Percentiles rank a stretch among this genome's conserved stretches.
Conservation (phyloP, 164 flowering plant species). For the Dillenia turbinata region DNA sequence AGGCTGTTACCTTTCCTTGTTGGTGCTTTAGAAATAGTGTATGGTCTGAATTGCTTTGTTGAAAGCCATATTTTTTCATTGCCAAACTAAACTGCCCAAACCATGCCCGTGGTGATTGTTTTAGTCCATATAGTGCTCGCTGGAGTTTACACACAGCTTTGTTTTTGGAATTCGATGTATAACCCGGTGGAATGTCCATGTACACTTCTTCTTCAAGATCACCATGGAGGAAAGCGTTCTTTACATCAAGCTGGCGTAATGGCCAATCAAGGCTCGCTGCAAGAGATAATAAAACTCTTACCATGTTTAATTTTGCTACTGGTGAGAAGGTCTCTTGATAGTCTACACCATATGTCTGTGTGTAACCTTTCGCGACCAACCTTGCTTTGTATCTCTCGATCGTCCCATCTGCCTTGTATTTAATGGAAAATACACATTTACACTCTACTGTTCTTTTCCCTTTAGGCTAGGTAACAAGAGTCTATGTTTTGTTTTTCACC, state of each 20-base stretch:
- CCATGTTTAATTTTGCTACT: too few relatives aligned
- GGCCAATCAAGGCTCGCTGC: conserved; percentile 4
- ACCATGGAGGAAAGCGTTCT: not conserved
- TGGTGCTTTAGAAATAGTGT: not conserved
- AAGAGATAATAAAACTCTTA: conserved; percentile 1
- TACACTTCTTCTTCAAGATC: conserved; percentile 2
- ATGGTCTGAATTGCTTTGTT: conserved; percentile 4
- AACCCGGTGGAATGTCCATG: conserved; percentile 3
- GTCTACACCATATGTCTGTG: conserved; percentile 5
- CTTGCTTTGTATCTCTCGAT: conserved; percentile 10
- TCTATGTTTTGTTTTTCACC: conserved; percentile 2
- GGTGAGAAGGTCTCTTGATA: conserved; percentile 5
- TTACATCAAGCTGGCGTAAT: not conserved
- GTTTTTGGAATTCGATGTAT: conserved; percentile 3
- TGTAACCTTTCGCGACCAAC: conserved; percentile 9
- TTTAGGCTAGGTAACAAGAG: conserved; percentile 1
- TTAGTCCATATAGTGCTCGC: conserved; percentile 1
- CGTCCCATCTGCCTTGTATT: conserved; percentile 5
- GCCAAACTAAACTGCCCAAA: not conserved
- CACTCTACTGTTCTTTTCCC: conserved; percentile 8
- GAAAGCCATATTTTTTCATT: conserved; percentile 5
- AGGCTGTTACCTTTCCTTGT: conserved; percentile 1
- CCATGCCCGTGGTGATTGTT: not conserved
- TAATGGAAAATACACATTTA: conserved; percentile 6
- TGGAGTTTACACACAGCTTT: conserved; percentile 1